A percentile compares a stretch with the other conserved stretches of the same genome.
phyloP scores from a whole-genome alignment of 176 grass and related monocot species.

The Zea luxurians region DNA sequence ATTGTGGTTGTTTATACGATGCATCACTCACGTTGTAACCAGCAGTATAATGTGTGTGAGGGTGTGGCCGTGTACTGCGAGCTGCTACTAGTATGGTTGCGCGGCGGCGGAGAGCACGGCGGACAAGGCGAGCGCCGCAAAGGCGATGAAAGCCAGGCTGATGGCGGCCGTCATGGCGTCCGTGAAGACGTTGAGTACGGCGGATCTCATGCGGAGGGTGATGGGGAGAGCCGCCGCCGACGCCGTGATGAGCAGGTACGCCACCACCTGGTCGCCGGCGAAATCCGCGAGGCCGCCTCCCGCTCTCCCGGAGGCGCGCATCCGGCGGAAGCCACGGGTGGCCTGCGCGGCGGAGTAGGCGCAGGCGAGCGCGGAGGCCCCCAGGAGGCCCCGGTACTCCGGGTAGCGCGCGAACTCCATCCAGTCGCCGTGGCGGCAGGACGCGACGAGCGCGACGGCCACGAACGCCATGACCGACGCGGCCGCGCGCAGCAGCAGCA shows the following conservation, averaged over 20 bases:
- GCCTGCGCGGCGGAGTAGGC: constrained; percentile 59
- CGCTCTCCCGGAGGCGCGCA: not conserved
- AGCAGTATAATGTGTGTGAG: no score
- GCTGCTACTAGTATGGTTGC: not conserved
- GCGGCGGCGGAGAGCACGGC: constrained; percentile 42
- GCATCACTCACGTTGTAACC: no score
- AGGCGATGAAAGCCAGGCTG: constrained; percentile 61
- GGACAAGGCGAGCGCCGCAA: constrained; percentile 54
- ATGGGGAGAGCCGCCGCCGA: constrained; percentile 78
- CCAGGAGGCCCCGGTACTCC: constrained; percentile 69
- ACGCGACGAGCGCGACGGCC: constrained; percentile 50
- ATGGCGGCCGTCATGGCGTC: constrained; percentile 65
- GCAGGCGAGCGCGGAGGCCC: constrained; percentile 38
- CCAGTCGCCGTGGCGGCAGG: constrained; percentile 80
- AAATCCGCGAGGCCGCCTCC: constrained; percentile 34
- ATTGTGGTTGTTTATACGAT: no score
- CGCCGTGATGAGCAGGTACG: constrained; percentile 72
- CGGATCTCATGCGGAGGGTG: constrained; percentile 75
- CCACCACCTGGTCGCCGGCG: constrained; percentile 67
- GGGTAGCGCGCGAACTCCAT: constrained; percentile 66
- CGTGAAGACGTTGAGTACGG: constrained; percentile 67
- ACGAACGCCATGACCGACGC: constrained; percentile 52
- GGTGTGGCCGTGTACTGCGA: no score
- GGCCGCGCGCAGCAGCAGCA: constrained; percentile 48
- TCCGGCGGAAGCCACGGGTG: constrained; percentile 6